A percentile compares a stretch with the other conserved stretches of the same genome.
phyloP scores from a whole-genome alignment of 2,329 filamentous ascomycete genomes.

The Colletotrichum lini region DNA sequence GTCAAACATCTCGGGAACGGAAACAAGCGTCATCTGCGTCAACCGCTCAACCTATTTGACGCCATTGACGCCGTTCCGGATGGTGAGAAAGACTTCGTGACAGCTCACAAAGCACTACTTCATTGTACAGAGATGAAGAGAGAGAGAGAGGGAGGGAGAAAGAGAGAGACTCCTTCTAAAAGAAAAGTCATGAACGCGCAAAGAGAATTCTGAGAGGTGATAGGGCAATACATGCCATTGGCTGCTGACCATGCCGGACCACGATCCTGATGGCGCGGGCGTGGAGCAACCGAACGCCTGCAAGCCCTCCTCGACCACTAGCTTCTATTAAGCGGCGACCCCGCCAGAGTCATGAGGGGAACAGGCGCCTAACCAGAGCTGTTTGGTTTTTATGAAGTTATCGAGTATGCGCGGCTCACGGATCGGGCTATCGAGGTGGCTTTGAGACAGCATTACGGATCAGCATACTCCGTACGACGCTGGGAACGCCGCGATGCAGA shows the following conservation, averaged over 20 bases:
- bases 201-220: conserved; percentile 39
- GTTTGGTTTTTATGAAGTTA: conserved; percentile 27
- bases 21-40: conserved; percentile 38
- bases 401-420: conserved; percentile 20
- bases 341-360: conserved; percentile 24
- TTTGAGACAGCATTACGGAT: conserved; percentile 34
- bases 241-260: conserved; percentile 30
- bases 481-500: conserved; percentile 35
- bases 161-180: conserved; percentile 35
- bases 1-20: conserved; percentile 33
- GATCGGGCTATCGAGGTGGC: conserved; percentile 17
- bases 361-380: conserved; percentile 14
- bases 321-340: conserved; percentile 22
- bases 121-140: not conserved
- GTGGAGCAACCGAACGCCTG: conserved; percentile 33
- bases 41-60: conserved; percentile 33
- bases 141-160: no score
- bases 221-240: conserved; percentile 41
- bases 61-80: conserved; percentile 34
- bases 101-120: conserved; percentile 13
- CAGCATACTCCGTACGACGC: conserved; percentile 19
- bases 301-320: conserved; percentile 34
- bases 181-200: conserved; percentile 33
- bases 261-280: conserved; percentile 31
- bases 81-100: conserved; percentile 21